Percentiles rank a stretch among this genome's conserved stretches.
These are phyloP conservation scores for Toxicodendron radicans DNA, from an alignment of 345 rosid genomes.

Conservation along the genomic window DNA sequence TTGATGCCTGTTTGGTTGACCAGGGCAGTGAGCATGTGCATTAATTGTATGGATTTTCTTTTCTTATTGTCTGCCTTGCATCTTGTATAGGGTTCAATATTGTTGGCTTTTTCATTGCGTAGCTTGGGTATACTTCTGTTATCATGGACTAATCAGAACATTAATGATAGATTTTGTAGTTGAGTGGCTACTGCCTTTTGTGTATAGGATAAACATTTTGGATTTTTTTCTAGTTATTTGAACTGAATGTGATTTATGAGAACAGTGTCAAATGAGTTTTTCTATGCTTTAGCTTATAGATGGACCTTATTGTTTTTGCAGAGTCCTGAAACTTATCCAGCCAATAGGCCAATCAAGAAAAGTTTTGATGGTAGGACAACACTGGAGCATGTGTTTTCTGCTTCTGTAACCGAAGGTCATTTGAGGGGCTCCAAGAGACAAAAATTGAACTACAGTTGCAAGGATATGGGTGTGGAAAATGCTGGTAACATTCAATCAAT, in stretches of 20 bases:
- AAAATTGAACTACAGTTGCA: conserved; percentile 35
- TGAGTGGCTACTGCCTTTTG: neutral
- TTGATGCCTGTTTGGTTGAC: neutral
- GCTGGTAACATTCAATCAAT: conserved; percentile 16
- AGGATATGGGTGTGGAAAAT: conserved; percentile 13
- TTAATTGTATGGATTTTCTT: neutral
- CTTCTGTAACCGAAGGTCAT: conserved; percentile 40
- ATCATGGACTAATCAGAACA: neutral
- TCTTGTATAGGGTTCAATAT: too few relatives aligned
- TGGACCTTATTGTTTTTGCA: conserved; percentile 20
- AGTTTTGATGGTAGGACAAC: conserved; percentile 23
- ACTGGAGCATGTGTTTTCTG: conserved; percentile 30
- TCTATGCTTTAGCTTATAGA: neutral
- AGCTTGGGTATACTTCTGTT: neutral
- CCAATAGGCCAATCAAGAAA: conserved; percentile 25
- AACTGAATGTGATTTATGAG: neutral
- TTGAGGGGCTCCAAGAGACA: conserved; percentile 48
- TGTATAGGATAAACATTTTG: neutral
- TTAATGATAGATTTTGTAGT: neutral
- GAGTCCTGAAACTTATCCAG: conserved; percentile 36
- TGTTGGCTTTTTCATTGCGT: neutral
- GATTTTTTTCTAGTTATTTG: neutral
- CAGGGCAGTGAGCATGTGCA: too few relatives aligned
- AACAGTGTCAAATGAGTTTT: neutral
- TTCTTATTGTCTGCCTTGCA: neutral